These are phyloP conservation scores for Gorgonomyces haynaldii DNA, from an alignment of 192 early-diverging fungal genomes.

Conservation along the genomic window DNA sequence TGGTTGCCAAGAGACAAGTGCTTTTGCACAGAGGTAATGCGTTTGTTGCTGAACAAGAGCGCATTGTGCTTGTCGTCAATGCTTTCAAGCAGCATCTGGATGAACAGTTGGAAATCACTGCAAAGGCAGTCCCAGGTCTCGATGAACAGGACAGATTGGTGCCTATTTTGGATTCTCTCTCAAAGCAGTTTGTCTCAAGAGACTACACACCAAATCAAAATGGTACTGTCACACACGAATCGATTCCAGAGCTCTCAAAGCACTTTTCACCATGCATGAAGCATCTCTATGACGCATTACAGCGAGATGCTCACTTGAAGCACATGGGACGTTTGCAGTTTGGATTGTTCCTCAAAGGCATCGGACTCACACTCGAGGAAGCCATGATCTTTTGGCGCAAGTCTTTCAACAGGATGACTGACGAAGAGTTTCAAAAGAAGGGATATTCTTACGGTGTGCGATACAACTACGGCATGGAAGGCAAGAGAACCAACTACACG, in stretches of 20 bases:
- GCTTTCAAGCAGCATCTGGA: constrained; percentile 61
- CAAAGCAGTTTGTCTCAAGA: constrained; percentile 65
- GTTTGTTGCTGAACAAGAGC: constrained; percentile 58
- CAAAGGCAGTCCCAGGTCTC: constrained; percentile 68
- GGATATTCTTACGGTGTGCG: constrained; percentile 86
- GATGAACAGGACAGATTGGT: constrained; percentile 85
- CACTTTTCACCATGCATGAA: constrained; percentile 92
- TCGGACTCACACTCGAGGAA: constrained; percentile 79
- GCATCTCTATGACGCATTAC: constrained; percentile 60
- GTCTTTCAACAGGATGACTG: constrained; percentile 66
- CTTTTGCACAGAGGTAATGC: constrained; percentile 26
- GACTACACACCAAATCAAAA: constrained; percentile 45
- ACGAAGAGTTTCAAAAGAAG: constrained; percentile 84
- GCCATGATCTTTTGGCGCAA: constrained; percentile 84
- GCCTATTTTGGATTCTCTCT: constrained; percentile 77
- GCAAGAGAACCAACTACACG: constrained; percentile 55
- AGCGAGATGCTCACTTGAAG: constrained; percentile 64
- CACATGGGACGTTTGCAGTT: constrained; percentile 84
- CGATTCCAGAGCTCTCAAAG: constrained; percentile 7
- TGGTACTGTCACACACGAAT: constrained; percentile 54
- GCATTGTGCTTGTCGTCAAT: constrained; percentile 56
- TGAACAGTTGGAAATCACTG: constrained; percentile 49
- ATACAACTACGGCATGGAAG: constrained; percentile 95
- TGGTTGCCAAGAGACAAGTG: constrained; percentile 23
- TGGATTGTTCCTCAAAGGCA: constrained; percentile 90